Evolutionary conservation across 768 basidiomycete species (phyloP).

Genomic region (Mycena vulgaris): DNA sequence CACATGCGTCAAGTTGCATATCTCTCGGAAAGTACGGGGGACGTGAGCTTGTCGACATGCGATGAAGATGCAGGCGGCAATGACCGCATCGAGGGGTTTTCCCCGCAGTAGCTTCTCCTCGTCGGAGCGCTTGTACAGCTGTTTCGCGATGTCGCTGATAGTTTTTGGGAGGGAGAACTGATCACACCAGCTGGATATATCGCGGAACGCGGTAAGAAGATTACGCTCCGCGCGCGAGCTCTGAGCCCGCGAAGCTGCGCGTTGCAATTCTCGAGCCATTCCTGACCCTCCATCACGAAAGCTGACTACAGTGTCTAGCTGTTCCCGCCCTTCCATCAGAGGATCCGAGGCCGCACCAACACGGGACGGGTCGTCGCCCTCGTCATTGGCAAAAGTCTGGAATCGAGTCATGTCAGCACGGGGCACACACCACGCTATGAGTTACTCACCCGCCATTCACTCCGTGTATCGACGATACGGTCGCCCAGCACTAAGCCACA

Average conservation of each 20-base stretch:
- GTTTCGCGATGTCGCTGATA: conserved; percentile 96
- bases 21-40: conserved; percentile 96
- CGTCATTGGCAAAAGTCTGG: conserved; percentile 98
- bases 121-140: conserved; percentile 96
- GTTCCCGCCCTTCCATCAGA: conserved; percentile 93
- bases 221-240: conserved; percentile 87
- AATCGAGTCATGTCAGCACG: conserved; percentile 36
- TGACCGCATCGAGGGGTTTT: conserved; percentile 93
- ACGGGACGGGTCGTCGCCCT: conserved; percentile 99
- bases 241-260: conserved; percentile 88
- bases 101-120: conserved; percentile 95
- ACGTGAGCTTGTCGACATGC: conserved; percentile 96
- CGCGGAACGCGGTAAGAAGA: conserved; percentile 89
- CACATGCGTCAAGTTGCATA: conserved; percentile 93
- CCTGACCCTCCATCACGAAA: conserved; percentile 97
- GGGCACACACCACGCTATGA: conserved; percentile 34
- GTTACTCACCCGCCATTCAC: conserved; percentile 93
- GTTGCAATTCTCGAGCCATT: conserved; percentile 91
- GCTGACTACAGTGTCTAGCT: conserved; percentile 95
- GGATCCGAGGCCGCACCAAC: conserved; percentile 97
- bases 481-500: conserved; percentile 97
- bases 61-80: conserved; percentile 98
- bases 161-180: conserved; percentile 94
- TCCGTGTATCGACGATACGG: conserved; percentile 96
- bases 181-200: conserved; percentile 96